Base-by-base conservation (phyloP, 768 basidiomycete species). In the Brasilioporus rufonigricans region DNA sequence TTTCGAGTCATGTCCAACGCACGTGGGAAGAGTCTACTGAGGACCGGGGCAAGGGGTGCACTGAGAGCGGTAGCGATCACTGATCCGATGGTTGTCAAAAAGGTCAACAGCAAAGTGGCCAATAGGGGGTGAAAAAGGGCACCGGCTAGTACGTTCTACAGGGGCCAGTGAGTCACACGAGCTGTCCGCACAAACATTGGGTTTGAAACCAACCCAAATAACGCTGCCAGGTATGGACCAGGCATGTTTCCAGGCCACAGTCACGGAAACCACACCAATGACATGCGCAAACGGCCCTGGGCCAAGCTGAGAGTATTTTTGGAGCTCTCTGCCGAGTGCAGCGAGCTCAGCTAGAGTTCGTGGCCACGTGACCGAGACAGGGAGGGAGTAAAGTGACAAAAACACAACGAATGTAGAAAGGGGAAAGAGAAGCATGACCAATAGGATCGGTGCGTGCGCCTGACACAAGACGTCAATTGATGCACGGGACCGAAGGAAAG, bases 161-260 rank as follows among this genome's bases (percentile, higher is more conserved):
- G n/a, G 38, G 48, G 52, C 40, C 40, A 43, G 41, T 66, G 40
- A 66, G 53, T 59, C 58, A 56, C 57, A 51, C 50, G 52, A 59
- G 57, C 26, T 24, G 21, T 50, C 24, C 21, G 33, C 24, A 7
- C 29, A 18, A 21, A 48, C 10, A 19, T 5, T 10, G 1, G 26
- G 16, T 46, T 40, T 18, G 24, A 41, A 57, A 76, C 86, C 53
- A 58, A 91, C 91, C 87, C 94, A 87, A 46, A 96, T 79, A 45
- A 96, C 93, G 61, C 91, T 93, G 8, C 95, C 95, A 10, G 95
- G 95, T 54, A 98, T 83, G 56, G 91, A 94, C 95, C 94, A 98
- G 4, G 94, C 93, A 69, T 98, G 95, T 73, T 94, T 97, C 93
- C 93, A 98, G 27, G 93, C 75, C 5, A 91, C 91, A 18, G 89